Conservation (phyloP, 305 asterid species). For the Fraxinus sp. region DNA sequence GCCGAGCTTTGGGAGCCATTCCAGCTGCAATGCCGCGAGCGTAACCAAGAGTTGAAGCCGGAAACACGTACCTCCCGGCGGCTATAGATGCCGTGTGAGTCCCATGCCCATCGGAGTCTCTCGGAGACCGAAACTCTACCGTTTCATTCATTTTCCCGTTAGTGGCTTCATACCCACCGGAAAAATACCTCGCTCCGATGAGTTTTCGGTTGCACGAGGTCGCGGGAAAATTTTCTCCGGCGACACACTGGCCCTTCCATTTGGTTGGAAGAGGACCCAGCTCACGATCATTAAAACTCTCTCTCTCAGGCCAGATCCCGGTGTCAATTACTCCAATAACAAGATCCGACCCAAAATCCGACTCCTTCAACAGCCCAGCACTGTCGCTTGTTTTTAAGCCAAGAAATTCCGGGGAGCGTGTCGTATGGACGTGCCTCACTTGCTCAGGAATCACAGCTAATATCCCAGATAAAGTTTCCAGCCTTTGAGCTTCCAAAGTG, state of each 20-base stretch:
- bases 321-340: slow-evolving; percentile 83
- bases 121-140: slow-evolving; percentile 63
- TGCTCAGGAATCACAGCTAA: slow-evolving; percentile 73
- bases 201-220: slow-evolving; percentile 68
- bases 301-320: slow-evolving; percentile 96
- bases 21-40: slow-evolving; percentile 91
- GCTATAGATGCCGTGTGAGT: slow-evolving; percentile 95
- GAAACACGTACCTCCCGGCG: slow-evolving; percentile 82
- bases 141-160: slow-evolving; percentile 79
- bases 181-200: slow-evolving; percentile 75
- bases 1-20: slow-evolving; percentile 90
- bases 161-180: slow-evolving; percentile 66
- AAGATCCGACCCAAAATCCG: slow-evolving; percentile 87
- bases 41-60: slow-evolving; percentile 77
- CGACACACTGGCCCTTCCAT: slow-evolving; percentile 70
- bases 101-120: slow-evolving; percentile 95
- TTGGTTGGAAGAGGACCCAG: slow-evolving; percentile 60
- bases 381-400: slow-evolving; percentile 58
- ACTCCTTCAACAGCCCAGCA: slow-evolving; percentile 64
- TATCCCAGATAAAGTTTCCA: slow-evolving; percentile 37
- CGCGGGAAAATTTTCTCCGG: slow-evolving; percentile 52
- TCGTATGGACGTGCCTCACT: slow-evolving; percentile 67
- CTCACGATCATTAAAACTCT: slow-evolving; percentile 68
- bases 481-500: slow-evolving; percentile 36
- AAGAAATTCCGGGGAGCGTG: slow-evolving; percentile 83